Evolutionary conservation across 139 green algal genomes (phyloP).

Genomic region (Limnomonas spitsbergensis): DNA sequence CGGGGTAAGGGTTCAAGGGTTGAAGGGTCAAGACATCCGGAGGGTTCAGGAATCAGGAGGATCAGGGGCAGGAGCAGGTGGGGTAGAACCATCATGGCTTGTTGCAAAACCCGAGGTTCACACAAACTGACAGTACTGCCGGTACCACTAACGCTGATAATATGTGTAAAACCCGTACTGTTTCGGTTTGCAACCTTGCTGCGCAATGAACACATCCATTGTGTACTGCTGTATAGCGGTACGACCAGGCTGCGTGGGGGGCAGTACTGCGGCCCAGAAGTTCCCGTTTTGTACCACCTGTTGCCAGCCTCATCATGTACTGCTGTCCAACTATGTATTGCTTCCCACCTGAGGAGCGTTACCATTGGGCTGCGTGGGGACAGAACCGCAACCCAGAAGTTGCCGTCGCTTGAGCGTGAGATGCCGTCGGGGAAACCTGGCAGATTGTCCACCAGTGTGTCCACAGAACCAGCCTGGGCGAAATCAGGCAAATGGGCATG

Average conservation of each 20-base stretch:
- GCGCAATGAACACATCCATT: too few species aligned
- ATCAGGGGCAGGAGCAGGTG: background rate
- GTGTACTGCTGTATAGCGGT: too few species aligned
- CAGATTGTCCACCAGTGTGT: conserved; percentile 54
- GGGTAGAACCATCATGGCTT: too few species aligned
- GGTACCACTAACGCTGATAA: too few species aligned
- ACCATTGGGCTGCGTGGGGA: conserved; percentile 14
- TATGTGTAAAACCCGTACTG: too few species aligned
- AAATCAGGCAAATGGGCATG: background rate
- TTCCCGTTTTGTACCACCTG: background rate
- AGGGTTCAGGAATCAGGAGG: background rate
- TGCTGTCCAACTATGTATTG: background rate
- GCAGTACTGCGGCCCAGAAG: too few species aligned
- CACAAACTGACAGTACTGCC: too few species aligned
- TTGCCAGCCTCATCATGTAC: background rate
- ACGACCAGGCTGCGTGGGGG: too few species aligned
- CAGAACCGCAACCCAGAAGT: conserved; percentile 52
- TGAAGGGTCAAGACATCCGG: background rate
- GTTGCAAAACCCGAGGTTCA: too few species aligned
- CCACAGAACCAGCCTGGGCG: conserved; percentile 37
- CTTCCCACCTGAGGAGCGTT: conserved; percentile 13
- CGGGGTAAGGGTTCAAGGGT: too few species aligned
- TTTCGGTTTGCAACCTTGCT: too few species aligned
- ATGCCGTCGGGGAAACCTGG: conserved; percentile 75
- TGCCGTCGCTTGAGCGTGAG: conserved; percentile 28